Evolutionary conservation across 1,284 basidiomycete genomes (phyloP).

Genomic region (Mycosarcoma maydis): DNA sequence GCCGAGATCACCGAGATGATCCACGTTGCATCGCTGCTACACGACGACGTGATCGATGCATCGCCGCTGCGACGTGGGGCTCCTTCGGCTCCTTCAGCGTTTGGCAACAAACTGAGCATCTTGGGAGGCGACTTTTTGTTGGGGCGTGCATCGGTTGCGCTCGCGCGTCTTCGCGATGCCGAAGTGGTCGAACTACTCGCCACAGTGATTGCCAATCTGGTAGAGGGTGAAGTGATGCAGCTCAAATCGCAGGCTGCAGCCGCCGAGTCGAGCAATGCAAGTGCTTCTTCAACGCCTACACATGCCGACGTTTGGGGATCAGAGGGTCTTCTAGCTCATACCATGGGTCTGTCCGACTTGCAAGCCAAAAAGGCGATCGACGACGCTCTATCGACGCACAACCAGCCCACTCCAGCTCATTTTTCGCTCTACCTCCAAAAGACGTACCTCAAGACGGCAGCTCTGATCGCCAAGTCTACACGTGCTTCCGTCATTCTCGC

Average conservation of each 20-base stretch:
- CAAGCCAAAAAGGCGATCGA: constrained; percentile 7
- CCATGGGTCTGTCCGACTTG: constrained; percentile 20
- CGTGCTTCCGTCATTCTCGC: constrained; percentile 89
- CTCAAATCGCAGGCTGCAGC: constrained; percentile 69
- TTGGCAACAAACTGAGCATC: constrained; percentile 95
- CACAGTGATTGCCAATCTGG: constrained; percentile 90
- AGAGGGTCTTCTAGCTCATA: constrained; percentile 34
- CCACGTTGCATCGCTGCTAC: constrained; percentile 92
- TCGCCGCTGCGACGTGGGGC: constrained; percentile 82
- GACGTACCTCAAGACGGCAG: constrained; percentile 96
- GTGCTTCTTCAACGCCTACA: constrained; percentile 11
- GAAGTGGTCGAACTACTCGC: constrained; percentile 94
- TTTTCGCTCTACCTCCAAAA: constrained; percentile 92
- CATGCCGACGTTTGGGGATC: constrained; percentile 44
- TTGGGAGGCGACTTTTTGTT: constrained; percentile 95
- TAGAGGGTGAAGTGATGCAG: constrained; percentile 95
- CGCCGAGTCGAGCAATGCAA: constrained; percentile 7
- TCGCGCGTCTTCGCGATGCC: constrained; percentile 83
- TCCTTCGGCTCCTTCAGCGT: constrained; percentile 84
- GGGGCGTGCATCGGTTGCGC: constrained; percentile 86
- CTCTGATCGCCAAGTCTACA: constrained; percentile 91
- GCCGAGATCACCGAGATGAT: constrained; percentile 99
- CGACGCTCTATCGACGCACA: neutral
- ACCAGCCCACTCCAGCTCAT: constrained; percentile 70
- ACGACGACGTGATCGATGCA: constrained; percentile 93